Evolutionary conservation across 2,329 filamentous ascomycete species (phyloP), one percentile per base, ranked within the genome.

Genomic region (Penicillium sp.): DNA sequence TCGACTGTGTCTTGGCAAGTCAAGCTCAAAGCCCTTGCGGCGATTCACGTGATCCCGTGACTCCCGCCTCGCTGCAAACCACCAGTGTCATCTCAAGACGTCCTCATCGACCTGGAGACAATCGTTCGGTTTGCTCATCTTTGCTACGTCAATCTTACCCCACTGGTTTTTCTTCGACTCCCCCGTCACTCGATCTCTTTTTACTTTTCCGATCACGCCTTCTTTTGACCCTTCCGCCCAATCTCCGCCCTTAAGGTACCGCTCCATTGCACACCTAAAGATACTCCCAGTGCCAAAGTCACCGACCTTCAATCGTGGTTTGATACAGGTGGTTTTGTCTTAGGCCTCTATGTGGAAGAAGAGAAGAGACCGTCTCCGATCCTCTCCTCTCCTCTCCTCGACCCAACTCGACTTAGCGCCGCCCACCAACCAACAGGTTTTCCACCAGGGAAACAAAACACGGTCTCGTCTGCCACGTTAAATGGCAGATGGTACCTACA

Each of bases 401-500:
- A 61, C 62, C 55, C 55, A 61, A 50, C 56, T 65, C 51, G 63
- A 62, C 65, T 60, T 60, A 59, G 62, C 60, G 48, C 60, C 55
- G 54, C 62, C 64, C 58, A 49, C 62, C 63, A 55, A 63, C 64
- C 62, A 66, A 61, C 65, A 63, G 58, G 62, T 65, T 49, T 53
- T 60, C 59, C 62, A 58, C 55, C 68, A 70, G 64, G 64, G 65
- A 68, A 70, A 68, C 64, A 71, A 70, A 63, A 62, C 69, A 67
- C 71, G 74, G 75, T 76, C 71, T 74, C 74, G 66, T 76, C 74
- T 77, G 74, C 76, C 76, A 72, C 76, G 75, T 76, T 80, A 79
- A 76, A 81, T 81, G 78, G 78, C 78, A 78, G 78, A 81, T 80
- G 78, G 78, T 79, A 76, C 76, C 73, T 80, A 79, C 75, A 77